Evolutionary conservation across 2,329 filamentous ascomycete species (phyloP).

Genomic region (Trichoderma pleuroti): DNA sequence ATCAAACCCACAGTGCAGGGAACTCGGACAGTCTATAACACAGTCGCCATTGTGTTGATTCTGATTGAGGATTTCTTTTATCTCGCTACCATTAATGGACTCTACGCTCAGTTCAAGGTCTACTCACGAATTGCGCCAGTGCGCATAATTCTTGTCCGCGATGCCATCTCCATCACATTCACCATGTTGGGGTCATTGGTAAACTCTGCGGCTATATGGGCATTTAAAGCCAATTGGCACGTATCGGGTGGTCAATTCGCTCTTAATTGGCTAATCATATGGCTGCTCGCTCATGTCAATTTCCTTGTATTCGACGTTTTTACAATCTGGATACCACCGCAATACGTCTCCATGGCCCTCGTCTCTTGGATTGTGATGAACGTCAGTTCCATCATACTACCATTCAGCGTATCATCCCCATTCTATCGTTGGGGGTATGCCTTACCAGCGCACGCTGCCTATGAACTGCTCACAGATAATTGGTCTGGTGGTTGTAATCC

Average conservation of each 20-base stretch:
- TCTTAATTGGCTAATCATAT: slow-evolving; percentile 23
- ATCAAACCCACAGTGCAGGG: slow-evolving; percentile 25
- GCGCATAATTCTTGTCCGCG: slow-evolving; percentile 22
- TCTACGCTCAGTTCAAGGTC: slow-evolving; percentile 25
- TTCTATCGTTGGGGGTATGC: slow-evolving; percentile 23
- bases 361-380: slow-evolving; percentile 24
- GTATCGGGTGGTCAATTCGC: slow-evolving; percentile 20
- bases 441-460: slow-evolving; percentile 22
- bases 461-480: slow-evolving; percentile 22
- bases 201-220: slow-evolving; percentile 20
- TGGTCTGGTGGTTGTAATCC: slow-evolving; percentile 26
- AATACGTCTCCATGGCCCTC: slow-evolving; percentile 24
- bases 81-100: slow-evolving; percentile 24
- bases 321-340: slow-evolving; percentile 25
- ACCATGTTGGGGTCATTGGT: slow-evolving; percentile 23
- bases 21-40: slow-evolving; percentile 27
- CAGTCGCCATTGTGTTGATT: slow-evolving; percentile 25
- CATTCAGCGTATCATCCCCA: slow-evolving; percentile 21
- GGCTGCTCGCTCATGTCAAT: slow-evolving; percentile 24
- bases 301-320: slow-evolving; percentile 25
- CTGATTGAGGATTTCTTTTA: slow-evolving; percentile 27
- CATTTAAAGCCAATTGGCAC: slow-evolving; percentile 21
- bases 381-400: slow-evolving; percentile 22
- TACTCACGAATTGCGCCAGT: slow-evolving; percentile 16
- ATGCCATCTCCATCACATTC: slow-evolving; percentile 20